Evolutionary conservation across 2,329 filamentous ascomycete species (phyloP), one percentile per base, ranked within the genome.

Genomic region (Xylariales sp.): DNA sequence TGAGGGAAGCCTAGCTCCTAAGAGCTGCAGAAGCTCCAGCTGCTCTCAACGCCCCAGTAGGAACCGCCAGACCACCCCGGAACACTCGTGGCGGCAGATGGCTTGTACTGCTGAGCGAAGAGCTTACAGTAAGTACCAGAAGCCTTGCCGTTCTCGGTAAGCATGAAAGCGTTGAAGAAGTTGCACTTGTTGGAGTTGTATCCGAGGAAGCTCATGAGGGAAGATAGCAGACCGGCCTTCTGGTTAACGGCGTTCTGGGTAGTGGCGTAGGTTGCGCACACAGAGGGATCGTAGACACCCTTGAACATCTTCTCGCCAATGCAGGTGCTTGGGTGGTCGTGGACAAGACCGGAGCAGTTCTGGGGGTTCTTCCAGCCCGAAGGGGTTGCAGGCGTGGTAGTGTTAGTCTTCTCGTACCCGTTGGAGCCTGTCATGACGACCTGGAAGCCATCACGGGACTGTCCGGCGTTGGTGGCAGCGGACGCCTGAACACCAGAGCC

Each of bases 401-500:
- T 45, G 43, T 45, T 45, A 15, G 31, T 35, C 43, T 45, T 45
- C 16, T 25, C 29, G 35, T 45, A 45, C 29, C 43, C 43, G 39
- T 45, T 45, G 43, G 43, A 45, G n/a, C 38, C 43, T 7, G 39
- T 34, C 14, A 40, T 40, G 22, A 45, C 43, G 24, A 45, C 43
- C 8, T 35, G 9, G 35, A 45, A 45, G 24, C 24, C 39, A 15
- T 43, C 25, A 14, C 49, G 47, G 11, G 40, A 45, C 38, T 53
- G 33, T 19, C 51, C 51, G 15, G 22, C 35, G 40, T 51, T 52
- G 37, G 37, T 42, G 32, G 49, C 51, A 5, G 47, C 45, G 11
- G 34, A 45, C 24, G 53, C 48, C 18, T 56, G 50, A 42, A 65
- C 57, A 34, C 44, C 48, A 40, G 59, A 58, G 27, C 61, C 60